Conservation (phyloP, 148 eudicot species). For the Rhododendron simsii region DNA sequence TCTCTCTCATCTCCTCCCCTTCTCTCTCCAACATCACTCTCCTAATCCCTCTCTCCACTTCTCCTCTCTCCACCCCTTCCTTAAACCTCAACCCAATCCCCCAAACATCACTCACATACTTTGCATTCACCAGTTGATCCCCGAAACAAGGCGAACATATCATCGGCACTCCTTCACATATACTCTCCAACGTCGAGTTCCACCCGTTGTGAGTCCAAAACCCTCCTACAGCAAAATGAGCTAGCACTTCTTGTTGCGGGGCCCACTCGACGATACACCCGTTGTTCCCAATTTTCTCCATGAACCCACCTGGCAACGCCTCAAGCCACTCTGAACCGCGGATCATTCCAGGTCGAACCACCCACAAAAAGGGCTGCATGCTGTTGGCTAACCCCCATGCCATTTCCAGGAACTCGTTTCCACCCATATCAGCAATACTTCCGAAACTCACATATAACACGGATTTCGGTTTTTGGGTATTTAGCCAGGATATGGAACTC, state of each 20-base stretch:
- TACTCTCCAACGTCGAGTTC: constrained; percentile 58
- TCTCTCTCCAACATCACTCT: constrained; percentile 35
- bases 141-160: constrained; percentile 39
- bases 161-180: constrained; percentile 59
- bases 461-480: constrained; percentile 31
- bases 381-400: constrained; percentile 43
- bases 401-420: constrained; percentile 30
- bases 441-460: constrained; percentile 52
- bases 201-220: constrained; percentile 59
- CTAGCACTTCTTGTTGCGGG: constrained; percentile 50
- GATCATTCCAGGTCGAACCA: constrained; percentile 29
- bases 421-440: constrained; percentile 22
- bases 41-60: constrained; percentile 20
- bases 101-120: constrained; percentile 38
- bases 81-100: constrained; percentile 33
- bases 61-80: constrained; percentile 18
- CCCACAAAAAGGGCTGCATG: constrained; percentile 40
- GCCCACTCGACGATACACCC: constrained; percentile 45
- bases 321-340: constrained; percentile 16
- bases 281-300: constrained; percentile 17
- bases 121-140: constrained; percentile 40
- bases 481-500: constrained; percentile 36
- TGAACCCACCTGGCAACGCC: constrained; percentile 26
- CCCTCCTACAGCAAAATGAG: constrained; percentile 42
- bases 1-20: constrained; percentile 29